Conservation (phyloP, 345 rosid species). For the Brassica carinata region DNA sequence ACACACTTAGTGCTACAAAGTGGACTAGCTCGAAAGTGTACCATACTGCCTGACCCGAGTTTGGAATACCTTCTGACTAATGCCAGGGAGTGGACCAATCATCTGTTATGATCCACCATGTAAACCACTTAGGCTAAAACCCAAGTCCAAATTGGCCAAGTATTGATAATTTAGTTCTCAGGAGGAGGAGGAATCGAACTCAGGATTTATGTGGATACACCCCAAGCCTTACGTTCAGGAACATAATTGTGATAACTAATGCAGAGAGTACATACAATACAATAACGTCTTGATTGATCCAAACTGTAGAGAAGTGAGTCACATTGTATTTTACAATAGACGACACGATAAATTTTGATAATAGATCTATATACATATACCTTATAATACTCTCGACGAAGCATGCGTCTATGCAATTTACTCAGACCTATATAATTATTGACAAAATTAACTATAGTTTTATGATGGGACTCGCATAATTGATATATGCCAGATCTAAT, state of each 20-base stretch:
- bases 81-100: too few relatives aligned
- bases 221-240: not conserved
- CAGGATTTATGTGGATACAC: too few relatives aligned
- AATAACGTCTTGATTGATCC: constrained; percentile 13
- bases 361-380: not conserved
- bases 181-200: too few relatives aligned
- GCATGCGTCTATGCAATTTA: not conserved
- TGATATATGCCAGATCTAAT: not conserved
- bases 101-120: too few relatives aligned
- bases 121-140: too few relatives aligned
- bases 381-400: not conserved
- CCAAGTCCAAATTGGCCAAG: too few relatives aligned
- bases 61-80: too few relatives aligned
- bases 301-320: not conserved
- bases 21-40: too few relatives aligned
- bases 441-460: not conserved
- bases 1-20: too few relatives aligned
- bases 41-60: too few relatives aligned
- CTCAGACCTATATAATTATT: not conserved
- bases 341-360: not conserved
- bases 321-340: not conserved
- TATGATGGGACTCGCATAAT: not conserved
- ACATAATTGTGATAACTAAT: not conserved
- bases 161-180: too few relatives aligned
- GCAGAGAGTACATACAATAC: not conserved